A percentile compares a stretch with the other conserved stretches of the same genome.
Conservation (phyloP, 352 stramenopile genomes). For the Phytopythium boreale region DNA sequence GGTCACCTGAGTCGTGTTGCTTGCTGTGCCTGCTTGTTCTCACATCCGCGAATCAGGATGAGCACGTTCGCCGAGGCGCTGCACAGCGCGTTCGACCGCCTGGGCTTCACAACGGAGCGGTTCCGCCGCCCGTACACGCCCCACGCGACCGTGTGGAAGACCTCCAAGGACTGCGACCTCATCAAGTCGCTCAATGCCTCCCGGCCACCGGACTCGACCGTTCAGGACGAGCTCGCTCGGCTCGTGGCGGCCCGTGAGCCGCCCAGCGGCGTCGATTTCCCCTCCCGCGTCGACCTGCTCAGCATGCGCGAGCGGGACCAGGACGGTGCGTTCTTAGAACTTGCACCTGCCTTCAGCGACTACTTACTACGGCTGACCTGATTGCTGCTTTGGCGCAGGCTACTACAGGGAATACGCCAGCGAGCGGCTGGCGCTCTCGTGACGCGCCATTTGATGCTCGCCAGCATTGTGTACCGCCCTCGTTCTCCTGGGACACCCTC, state of each 20-base stretch:
- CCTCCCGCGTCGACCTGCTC: slow-evolving; percentile 26
- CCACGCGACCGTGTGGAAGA: slow-evolving; percentile 56
- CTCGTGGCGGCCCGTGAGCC: slow-evolving; percentile 12
- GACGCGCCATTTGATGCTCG: not conserved
- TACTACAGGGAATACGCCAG: slow-evolving; percentile 9
- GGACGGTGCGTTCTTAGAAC: slow-evolving; percentile 28
- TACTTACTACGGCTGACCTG: too few relatives aligned
- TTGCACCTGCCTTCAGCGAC: too few relatives aligned
- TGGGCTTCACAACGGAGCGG: slow-evolving; percentile 25
- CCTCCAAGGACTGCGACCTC: slow-evolving; percentile 19
- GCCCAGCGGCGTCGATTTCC: slow-evolving; percentile 10
- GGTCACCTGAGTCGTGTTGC: too few relatives aligned
- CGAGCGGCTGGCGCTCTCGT: not conserved
- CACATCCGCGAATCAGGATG: too few relatives aligned
- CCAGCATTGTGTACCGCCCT: too few relatives aligned
- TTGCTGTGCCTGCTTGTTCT: too few relatives aligned
- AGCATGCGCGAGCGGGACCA: slow-evolving; percentile 32
- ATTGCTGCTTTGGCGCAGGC: too few relatives aligned
- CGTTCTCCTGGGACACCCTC: too few relatives aligned
- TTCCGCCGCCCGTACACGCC: slow-evolving; percentile 32
- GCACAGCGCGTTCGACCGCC: slow-evolving; percentile 15
- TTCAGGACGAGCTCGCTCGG: slow-evolving; percentile 26
- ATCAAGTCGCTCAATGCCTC: slow-evolving; percentile 24
- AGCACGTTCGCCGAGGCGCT: slow-evolving; percentile 22
- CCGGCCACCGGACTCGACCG: slow-evolving; percentile 4